Evolutionary conservation across 768 basidiomycete genomes (phyloP), one percentile per base, ranked within the genome.

Genomic region (Trametes villosa): DNA sequence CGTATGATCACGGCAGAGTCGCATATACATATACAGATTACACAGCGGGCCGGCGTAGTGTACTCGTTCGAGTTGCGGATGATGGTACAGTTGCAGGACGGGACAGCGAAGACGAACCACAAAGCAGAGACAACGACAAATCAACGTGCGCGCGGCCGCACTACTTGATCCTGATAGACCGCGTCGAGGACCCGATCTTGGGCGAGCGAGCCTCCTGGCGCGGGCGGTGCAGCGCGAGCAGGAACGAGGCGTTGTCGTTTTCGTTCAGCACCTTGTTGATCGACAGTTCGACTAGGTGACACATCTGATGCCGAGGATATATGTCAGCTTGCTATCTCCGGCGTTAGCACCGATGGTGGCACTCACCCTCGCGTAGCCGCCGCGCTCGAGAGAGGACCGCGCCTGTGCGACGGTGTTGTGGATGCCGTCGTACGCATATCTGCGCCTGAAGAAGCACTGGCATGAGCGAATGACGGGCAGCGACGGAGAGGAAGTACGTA

Each of bases 371-470:
- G 78, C 78, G 62, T 85, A 85, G 33, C 84, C 83, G 15, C 83
- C 85, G 1, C 82, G 79, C 61, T 85, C 81, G 17, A 91, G 76
- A 18, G 83, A 76, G 20, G 85, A 83, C 45, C 86, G 86, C 67
- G 88, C 86, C 59, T 81, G 81, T 18, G 91, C 78, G 68, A 93
- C 90, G 9, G 84, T 83, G 68, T 92, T 93, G 72, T 93, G 92
- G 55, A 93, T 90, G 12, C 86, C 84, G 63, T 92, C 91, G 67
- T 89, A 86, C 0, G 88, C 83, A 68, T 92, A 92, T 69, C 90
- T 80, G 57, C 86, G 81, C 59, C 91, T 92, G 70, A 11, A 15
- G 36, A 4, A 17, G 15, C 31, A 22, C 20, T 13, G 26, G 24
- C 8, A 46, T 51, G 38, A 31, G 45, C 36, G n/a, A 52, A 20